Evolutionary conservation across 306 rosid species (phyloP).

Genomic region (Dalbergia oliveri): DNA sequence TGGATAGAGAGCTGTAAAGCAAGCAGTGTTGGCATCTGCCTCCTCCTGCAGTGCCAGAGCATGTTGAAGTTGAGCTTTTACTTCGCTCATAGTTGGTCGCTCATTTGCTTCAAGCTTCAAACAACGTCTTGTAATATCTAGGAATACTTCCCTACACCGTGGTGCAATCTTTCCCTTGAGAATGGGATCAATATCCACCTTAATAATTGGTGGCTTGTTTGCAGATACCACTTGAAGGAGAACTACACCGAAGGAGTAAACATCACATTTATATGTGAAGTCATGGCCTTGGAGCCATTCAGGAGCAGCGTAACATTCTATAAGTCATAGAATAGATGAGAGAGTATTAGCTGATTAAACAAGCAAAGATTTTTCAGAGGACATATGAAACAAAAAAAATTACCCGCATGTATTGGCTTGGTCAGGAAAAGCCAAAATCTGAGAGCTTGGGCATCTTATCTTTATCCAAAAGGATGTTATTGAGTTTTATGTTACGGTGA

Average conservation of each 20-base stretch:
- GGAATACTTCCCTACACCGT: constrained; percentile 31
- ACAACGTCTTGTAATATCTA: constrained; percentile 35
- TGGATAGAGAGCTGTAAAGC: not conserved
- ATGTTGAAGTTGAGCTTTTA: constrained; percentile 46
- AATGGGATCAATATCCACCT: constrained; percentile 18
- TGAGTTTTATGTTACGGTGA: constrained; percentile 15
- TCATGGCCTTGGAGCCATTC: not conserved
- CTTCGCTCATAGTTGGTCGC: constrained; percentile 53
- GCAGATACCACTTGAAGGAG: not conserved
- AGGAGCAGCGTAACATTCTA: not conserved
- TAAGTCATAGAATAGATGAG: not conserved
- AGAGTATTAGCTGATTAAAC: not conserved
- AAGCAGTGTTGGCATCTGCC: constrained; percentile 13
- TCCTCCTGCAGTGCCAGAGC: constrained; percentile 46
- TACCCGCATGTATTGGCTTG: constrained; percentile 21
- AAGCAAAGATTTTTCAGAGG: not conserved
- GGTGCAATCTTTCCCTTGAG: constrained; percentile 52
- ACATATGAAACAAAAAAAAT: not conserved
- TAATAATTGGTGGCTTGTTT: too few species aligned
- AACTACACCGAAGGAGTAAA: constrained; percentile 25
- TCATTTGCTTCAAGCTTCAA: constrained; percentile 23
- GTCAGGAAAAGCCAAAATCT: constrained; percentile 23
- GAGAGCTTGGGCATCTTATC: constrained; percentile 32
- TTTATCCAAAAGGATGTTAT: constrained; percentile 35
- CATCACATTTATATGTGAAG: not conserved